Base-by-base conservation (phyloP, 1,139 yeast species). In the Torulaspora globosa region DNA sequence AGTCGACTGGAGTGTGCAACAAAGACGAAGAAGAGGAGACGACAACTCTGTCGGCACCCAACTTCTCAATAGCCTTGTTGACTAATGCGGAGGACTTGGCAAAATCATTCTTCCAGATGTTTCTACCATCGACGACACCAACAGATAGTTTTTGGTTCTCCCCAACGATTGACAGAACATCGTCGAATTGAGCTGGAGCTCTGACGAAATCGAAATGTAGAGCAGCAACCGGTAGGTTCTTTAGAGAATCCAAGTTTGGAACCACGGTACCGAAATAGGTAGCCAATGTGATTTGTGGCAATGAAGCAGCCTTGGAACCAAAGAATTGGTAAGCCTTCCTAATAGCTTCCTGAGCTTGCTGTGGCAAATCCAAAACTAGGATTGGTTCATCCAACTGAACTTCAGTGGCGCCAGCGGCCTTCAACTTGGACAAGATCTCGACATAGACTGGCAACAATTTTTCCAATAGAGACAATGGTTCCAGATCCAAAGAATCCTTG, bases 381-480 rank as follows among this genome's bases (percentile, higher is more conserved):
- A 86, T 79, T 69, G 98, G 98, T 80, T 92, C 98, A 71, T 92
- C 98, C 63, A 92, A 82, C 79, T 92, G 98, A 63, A 92, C 95
- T 62, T 85, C 76, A 67, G 79, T 80, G 71, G 96, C 98, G 76
- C 98, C 98, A 56, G 97, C 97, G 57, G 73, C 86, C 71, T 82
- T 82, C 66, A 92, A 83, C 78, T 89, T 86, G 66, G 80, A 74
- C 68, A 92, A 80, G 68, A 90, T 77, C 74, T 87, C 89, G 69
- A 81, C 82, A 80, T 92, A 92, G 57, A 87, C 94, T 62, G 97
- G 97, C 65, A 92, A 74, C 63, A 92, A 70, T 79, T 90, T 87
- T 69, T 82, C 84, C 68, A 92, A 80, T 54, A 90, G 79, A 55
- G 94, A 73, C 69, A 92, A 82, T 73, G 97, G 96, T 69, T 87